Percentiles rank a stretch among this genome's conserved stretches.
phyloP scores from a whole-genome alignment of 148 eudicot genomes.

The Pouteria glomerata region DNA sequence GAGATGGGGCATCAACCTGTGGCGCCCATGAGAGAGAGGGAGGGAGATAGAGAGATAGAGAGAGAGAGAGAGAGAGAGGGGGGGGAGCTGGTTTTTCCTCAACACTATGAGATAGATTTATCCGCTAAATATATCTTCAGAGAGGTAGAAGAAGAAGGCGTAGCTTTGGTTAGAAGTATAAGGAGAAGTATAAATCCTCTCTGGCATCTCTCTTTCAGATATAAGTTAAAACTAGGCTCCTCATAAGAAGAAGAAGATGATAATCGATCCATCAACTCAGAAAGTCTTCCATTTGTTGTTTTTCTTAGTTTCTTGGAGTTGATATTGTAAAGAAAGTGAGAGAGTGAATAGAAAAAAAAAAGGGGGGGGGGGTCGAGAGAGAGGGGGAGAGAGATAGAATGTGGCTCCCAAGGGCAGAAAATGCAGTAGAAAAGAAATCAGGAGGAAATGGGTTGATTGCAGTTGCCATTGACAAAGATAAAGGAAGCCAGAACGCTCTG shows the following conservation, averaged over 20 bases:
- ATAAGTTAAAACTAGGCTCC: too few species aligned
- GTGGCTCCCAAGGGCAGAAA: slow-evolving; percentile 36
- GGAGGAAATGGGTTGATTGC: slow-evolving; percentile 50
- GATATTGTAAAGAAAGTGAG: not conserved
- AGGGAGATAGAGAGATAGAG: too few species aligned
- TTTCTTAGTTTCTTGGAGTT: not conserved
- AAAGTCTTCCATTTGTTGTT: not conserved
- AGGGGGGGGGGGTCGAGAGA: not conserved
- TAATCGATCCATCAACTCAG: too few species aligned
- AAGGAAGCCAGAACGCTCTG: slow-evolving; percentile 52
- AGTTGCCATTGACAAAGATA: slow-evolving; percentile 55
- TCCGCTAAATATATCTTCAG: not conserved
- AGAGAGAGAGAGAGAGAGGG: too few species aligned
- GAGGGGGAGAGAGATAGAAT: slow-evolving; percentile 18
- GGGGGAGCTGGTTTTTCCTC: not conserved
- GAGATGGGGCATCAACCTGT: not conserved
- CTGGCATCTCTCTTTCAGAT: not conserved
- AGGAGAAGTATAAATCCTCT: not conserved
- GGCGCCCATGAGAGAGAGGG: too few species aligned
- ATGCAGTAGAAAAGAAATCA: slow-evolving; percentile 13
- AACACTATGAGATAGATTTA: not conserved
- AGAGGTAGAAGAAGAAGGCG: not conserved
- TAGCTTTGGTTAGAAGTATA: not conserved
- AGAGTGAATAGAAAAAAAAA: not conserved
- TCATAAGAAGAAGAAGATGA: not conserved